Conservation (phyloP, 1,284 basidiomycete genomes). For the Vanrija humicola region DNA sequence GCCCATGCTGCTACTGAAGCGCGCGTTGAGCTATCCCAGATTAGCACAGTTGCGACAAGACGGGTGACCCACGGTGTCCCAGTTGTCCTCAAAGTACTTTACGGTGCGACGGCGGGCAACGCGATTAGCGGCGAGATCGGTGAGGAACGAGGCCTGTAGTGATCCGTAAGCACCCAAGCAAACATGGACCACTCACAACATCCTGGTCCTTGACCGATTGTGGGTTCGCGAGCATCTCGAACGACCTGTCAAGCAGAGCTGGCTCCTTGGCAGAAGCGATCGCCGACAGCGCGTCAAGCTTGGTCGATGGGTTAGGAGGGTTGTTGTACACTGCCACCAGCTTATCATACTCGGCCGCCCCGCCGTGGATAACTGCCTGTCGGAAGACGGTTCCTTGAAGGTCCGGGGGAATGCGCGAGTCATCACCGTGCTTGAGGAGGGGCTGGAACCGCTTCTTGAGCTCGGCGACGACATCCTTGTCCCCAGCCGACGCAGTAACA, state of each 20-base stretch:
- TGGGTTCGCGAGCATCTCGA: constrained; percentile 55
- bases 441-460: constrained; percentile 67
- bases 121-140: constrained; percentile 43
- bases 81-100: constrained; percentile 58
- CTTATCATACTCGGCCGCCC: constrained; percentile 69
- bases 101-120: constrained; percentile 29
- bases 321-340: constrained; percentile 66
- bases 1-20: constrained; percentile 65
- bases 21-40: constrained; percentile 58
- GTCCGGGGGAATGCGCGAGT: constrained; percentile 75
- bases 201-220: constrained; percentile 62
- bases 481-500: constrained; percentile 61
- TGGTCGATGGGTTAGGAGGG: constrained; percentile 65
- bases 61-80: constrained; percentile 52
- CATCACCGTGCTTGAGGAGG: constrained; percentile 68
- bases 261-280: constrained; percentile 32
- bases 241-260: constrained; percentile 57
- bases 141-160: constrained; percentile 43
- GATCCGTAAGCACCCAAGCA: constrained; percentile 7
- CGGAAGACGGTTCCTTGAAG: constrained; percentile 52
- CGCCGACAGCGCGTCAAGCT: constrained; percentile 61
- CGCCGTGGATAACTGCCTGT: constrained; percentile 64
- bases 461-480: constrained; percentile 66
- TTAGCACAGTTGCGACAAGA: not conserved
- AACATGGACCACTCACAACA: constrained; percentile 51